Evolutionary conservation across 352 stramenopile genomes (phyloP).

Genomic region (Phytophthora pistaciae): DNA sequence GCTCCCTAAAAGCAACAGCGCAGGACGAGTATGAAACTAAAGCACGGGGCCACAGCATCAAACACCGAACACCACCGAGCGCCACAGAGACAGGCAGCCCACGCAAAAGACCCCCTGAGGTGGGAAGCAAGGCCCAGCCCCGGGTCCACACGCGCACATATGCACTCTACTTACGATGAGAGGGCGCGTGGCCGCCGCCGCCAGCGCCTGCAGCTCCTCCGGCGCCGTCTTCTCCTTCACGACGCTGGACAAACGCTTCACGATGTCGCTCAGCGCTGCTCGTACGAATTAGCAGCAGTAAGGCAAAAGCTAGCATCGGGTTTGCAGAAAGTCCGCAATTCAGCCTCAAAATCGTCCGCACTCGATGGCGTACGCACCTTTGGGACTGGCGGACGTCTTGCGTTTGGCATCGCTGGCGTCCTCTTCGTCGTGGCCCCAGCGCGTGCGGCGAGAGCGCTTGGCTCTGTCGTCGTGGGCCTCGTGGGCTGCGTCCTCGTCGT

Average conservation of each 20-base stretch:
- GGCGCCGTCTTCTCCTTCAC: conserved; percentile 70
- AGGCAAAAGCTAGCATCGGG: background rate
- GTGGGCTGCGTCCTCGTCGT: conserved; percentile 12
- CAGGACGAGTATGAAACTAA: conserved; percentile 57
- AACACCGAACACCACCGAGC: conserved; percentile 23
- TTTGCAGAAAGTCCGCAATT: background rate
- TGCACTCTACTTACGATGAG: conserved; percentile 33
- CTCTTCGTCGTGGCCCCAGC: conserved; percentile 45
- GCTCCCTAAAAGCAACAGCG: conserved; percentile 50
- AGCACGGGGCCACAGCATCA: conserved; percentile 30
- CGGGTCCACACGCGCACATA: conserved; percentile 5
- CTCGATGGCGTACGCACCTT: background rate
- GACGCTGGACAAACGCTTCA: conserved; percentile 68
- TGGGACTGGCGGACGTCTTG: background rate
- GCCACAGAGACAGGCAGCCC: background rate
- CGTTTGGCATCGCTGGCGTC: background rate
- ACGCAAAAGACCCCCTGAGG: background rate
- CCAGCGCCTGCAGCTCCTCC: conserved; percentile 40
- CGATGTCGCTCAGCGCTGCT: conserved; percentile 63
- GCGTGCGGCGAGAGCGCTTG: conserved; percentile 50
- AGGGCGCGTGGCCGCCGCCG: conserved; percentile 22
- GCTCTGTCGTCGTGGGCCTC: conserved; percentile 10
- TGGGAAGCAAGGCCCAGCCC: background rate
- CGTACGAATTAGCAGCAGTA: conserved; percentile 8
- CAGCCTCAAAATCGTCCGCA: too few species aligned